A percentile compares a stretch with the other conserved stretches of the same genome.
Evolutionary conservation across 2,329 filamentous ascomycete species (phyloP).

Genomic region (Fusarium coffeatum): DNA sequence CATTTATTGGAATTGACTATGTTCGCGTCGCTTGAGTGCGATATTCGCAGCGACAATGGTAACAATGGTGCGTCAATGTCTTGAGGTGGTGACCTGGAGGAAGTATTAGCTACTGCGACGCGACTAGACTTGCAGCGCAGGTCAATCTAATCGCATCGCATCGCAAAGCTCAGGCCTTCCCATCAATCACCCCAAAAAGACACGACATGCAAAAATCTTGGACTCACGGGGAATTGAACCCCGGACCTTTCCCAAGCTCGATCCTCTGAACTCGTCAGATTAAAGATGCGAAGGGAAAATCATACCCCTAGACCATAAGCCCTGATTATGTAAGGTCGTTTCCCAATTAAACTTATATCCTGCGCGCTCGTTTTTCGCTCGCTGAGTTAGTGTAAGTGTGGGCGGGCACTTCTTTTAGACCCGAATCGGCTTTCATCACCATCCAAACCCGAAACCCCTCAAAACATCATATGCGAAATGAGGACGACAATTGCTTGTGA

Average conservation of each 20-base stretch:
- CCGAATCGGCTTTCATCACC: constrained; percentile 28
- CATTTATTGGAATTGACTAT: too few relatives aligned
- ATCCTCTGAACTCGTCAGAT: background rate
- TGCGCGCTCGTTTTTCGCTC: rapidly evolving
- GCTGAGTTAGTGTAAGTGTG: background rate
- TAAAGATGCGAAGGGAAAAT: constrained; percentile 33
- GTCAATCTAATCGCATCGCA: too few relatives aligned
- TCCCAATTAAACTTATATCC: background rate
- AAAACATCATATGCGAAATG: constrained; percentile 19
- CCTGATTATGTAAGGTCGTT: constrained; percentile 11
- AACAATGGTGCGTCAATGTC: too few relatives aligned
- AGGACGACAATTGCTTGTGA: constrained; percentile 44
- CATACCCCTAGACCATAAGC: constrained; percentile 37
- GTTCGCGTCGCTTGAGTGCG: too few relatives aligned
- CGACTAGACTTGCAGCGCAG: too few relatives aligned
- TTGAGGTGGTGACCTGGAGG: too few relatives aligned
- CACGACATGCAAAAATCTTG: background rate
- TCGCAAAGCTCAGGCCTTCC: too few relatives aligned
- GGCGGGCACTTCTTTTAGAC: constrained; percentile 4
- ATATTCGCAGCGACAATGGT: too few relatives aligned
- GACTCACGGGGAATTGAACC: constrained; percentile 36
- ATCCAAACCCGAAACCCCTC: constrained; percentile 30
- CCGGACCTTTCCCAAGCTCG: constrained; percentile 30
- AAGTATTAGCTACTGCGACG: too few relatives aligned
- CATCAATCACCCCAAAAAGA: background rate